Percentiles rank a stretch among this genome's conserved stretches.
phyloP scores from a whole-genome alignment of 2,329 filamentous ascomycete species.

The Alternaria triticimaculans region DNA sequence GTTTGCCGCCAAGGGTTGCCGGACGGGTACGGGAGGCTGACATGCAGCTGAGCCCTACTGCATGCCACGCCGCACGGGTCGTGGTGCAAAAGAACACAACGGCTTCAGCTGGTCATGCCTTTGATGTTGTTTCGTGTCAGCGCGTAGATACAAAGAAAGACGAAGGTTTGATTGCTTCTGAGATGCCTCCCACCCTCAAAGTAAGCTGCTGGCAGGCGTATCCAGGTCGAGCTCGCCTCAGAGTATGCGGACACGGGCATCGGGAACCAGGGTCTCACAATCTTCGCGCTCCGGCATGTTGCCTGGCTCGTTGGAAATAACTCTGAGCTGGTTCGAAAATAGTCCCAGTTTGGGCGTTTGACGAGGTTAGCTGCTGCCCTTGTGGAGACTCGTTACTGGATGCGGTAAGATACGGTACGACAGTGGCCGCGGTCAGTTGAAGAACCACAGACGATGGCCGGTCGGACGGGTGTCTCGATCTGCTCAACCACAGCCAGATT shows the following conservation, averaged over 20 bases:
- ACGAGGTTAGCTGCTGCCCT: background rate
- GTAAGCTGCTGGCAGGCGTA: conserved; percentile 2
- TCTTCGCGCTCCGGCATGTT: background rate
- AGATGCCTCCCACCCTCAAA: background rate
- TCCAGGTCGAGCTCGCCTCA: background rate
- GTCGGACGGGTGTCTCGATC: conserved; percentile 12
- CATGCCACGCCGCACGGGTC: conserved; percentile 17
- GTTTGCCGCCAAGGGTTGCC: conserved; percentile 24
- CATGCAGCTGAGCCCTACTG: conserved; percentile 27
- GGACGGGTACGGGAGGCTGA: conserved; percentile 29
- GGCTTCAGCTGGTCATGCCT: conserved; percentile 17
- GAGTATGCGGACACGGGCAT: background rate
- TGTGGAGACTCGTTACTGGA: background rate
- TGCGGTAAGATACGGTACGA: conserved; percentile 1
- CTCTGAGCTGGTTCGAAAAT: background rate
- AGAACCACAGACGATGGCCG: conserved; percentile 4
- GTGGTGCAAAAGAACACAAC: conserved; percentile 14
- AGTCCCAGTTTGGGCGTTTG: background rate
- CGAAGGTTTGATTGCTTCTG: conserved; percentile 14
- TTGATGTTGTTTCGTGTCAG: conserved; percentile 15
- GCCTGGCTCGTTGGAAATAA: background rate
- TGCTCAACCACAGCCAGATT: conserved; percentile 3
- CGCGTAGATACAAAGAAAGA: background rate
- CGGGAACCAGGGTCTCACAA: background rate
- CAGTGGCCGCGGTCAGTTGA: conserved; percentile 3